Percentiles rank a stretch among this genome's conserved stretches.
These are phyloP conservation scores for Aspergillus fructus DNA, from an alignment of 2,329 filamentous ascomycete species.

Conservation along the genomic window DNA sequence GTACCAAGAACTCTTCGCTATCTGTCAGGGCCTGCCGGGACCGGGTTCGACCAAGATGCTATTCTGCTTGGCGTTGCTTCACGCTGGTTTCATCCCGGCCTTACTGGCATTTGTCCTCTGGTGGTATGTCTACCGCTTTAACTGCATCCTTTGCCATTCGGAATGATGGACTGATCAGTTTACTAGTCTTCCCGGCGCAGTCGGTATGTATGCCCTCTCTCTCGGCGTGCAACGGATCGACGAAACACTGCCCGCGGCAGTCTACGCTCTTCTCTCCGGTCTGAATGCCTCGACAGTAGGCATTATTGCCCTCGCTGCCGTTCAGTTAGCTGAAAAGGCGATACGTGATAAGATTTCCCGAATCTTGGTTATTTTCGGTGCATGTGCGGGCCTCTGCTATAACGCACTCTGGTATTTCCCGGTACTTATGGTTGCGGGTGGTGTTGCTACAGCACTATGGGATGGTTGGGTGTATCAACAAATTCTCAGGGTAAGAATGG, in stretches of 20 bases:
- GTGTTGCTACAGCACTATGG: background rate
- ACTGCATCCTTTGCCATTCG: too few species aligned
- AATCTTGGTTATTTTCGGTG: conserved; percentile 26
- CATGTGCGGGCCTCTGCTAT: conserved; percentile 38
- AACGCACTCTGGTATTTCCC: background rate
- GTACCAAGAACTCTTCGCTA: conserved; percentile 71
- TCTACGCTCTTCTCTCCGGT: background rate
- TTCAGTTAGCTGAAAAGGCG: background rate
- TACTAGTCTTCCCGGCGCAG: conserved; percentile 62
- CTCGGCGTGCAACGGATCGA: conserved; percentile 30
- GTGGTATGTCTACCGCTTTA: conserved; percentile 27
- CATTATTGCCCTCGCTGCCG: background rate
- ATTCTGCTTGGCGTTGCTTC: conserved; percentile 67
- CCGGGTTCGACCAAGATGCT: conserved; percentile 70
- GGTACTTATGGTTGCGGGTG: background rate
- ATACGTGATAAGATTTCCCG: background rate
- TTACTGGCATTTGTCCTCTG: conserved; percentile 62
- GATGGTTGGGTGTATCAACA: conserved; percentile 34
- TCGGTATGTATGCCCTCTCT: conserved; percentile 57
- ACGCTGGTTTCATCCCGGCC: conserved; percentile 58
- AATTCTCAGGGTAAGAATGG: conserved; percentile 31
- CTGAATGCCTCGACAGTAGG: background rate
- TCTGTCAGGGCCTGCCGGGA: conserved; percentile 66
- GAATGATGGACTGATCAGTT: too few species aligned
- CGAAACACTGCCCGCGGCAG: background rate